Conservation (phyloP, 768 basidiomycete species). For the Trametes gibbosa region DNA sequence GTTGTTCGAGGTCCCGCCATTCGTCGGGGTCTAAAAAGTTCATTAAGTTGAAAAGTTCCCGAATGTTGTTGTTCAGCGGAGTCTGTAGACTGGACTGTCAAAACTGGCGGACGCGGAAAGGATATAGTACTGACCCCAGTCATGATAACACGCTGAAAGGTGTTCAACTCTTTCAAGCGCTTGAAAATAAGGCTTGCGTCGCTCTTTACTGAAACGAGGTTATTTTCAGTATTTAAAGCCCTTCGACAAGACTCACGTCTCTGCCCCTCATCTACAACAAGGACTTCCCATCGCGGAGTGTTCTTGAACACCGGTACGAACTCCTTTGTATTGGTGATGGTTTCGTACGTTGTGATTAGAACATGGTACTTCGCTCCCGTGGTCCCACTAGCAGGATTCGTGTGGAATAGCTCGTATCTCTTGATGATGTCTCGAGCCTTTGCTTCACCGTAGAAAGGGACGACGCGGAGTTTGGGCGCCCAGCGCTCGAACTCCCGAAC, state of each 20-base stretch:
- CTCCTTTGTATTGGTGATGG: slow-evolving; percentile 66
- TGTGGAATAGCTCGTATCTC: slow-evolving; percentile 76
- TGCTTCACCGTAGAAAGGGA: slow-evolving; percentile 83
- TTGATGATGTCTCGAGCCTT: slow-evolving; percentile 79
- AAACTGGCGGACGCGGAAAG: neutral
- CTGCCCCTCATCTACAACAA: slow-evolving; percentile 93
- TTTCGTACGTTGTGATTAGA: slow-evolving; percentile 90
- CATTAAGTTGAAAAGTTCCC: slow-evolving; percentile 96
- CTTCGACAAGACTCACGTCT: slow-evolving; percentile 53
- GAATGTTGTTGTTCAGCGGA: slow-evolving; percentile 94
- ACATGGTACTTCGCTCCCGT: slow-evolving; percentile 78
- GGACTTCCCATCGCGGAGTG: slow-evolving; percentile 89
- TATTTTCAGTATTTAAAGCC: neutral
- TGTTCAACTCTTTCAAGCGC: slow-evolving; percentile 76
- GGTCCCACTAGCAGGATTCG: slow-evolving; percentile 33
- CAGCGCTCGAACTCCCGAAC: slow-evolving; percentile 90
- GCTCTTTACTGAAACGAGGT: slow-evolving; percentile 64
- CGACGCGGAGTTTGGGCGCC: slow-evolving; percentile 72
- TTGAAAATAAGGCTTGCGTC: slow-evolving; percentile 78
- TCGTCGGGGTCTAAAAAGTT: slow-evolving; percentile 83
- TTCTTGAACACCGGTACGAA: slow-evolving; percentile 73
- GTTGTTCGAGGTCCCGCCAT: slow-evolving; percentile 71
- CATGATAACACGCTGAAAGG: slow-evolving; percentile 80
- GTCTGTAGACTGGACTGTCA: slow-evolving; percentile 45
- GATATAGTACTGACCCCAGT: slow-evolving; percentile 60